phyloP scores from a whole-genome alignment of 495 filamentous ascomycete genomes.

The Podospora fimiseda region DNA sequence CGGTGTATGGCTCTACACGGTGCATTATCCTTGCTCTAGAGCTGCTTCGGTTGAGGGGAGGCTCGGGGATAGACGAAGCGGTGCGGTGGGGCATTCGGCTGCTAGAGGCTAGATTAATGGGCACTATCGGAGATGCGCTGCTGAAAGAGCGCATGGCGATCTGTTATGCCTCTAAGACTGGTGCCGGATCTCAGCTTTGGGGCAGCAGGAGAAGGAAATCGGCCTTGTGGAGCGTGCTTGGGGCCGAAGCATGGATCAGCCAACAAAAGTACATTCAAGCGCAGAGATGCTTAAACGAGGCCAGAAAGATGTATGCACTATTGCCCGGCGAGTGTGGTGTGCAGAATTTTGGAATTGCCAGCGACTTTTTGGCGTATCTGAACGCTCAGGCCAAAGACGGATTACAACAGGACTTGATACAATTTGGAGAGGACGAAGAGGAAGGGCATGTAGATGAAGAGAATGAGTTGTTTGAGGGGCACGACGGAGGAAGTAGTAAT shows the following conservation, averaged over 20 bases:
- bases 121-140: slow-evolving; percentile 68
- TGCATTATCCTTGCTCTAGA: slow-evolving; percentile 72
- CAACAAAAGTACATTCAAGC: slow-evolving; percentile 64
- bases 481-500: slow-evolving; percentile 1
- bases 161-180: slow-evolving; percentile 70
- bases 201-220: slow-evolving; percentile 72
- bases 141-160: slow-evolving; percentile 77
- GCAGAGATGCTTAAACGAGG: slow-evolving; percentile 64
- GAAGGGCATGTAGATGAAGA: slow-evolving; percentile 50
- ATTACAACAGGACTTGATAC: slow-evolving; percentile 23
- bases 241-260: slow-evolving; percentile 74
- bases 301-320: slow-evolving; percentile 59
- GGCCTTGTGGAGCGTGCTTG: slow-evolving; percentile 81
- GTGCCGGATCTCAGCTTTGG: slow-evolving; percentile 55
- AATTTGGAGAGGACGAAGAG: slow-evolving; percentile 24
- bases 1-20: slow-evolving; percentile 68
- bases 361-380: slow-evolving; percentile 60
- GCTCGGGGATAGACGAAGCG: slow-evolving; percentile 76
- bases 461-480: slow-evolving; percentile 47
- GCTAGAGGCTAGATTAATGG: slow-evolving; percentile 69
- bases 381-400: slow-evolving; percentile 53
- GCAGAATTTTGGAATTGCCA: slow-evolving; percentile 47
- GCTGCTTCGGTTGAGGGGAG: slow-evolving; percentile 69
- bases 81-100: slow-evolving; percentile 75
- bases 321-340: slow-evolving; percentile 51